Conservation (phyloP, 345 rosid genomes). For the Brassica napus region DNA sequence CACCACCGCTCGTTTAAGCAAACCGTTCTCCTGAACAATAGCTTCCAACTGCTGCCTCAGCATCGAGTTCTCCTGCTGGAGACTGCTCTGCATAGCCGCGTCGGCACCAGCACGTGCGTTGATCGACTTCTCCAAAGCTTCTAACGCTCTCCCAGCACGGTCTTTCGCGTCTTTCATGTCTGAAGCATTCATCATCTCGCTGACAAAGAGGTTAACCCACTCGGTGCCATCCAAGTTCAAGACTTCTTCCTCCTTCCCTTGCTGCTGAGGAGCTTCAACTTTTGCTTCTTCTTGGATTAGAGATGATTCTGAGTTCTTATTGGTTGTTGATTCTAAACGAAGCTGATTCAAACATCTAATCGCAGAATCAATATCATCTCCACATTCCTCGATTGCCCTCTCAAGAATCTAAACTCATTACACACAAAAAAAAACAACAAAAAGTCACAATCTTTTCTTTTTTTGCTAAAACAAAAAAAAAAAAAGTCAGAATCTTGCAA, state of each 20-base stretch:
- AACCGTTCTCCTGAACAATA: constrained; percentile 63
- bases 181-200: constrained; percentile 72
- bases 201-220: constrained; percentile 82
- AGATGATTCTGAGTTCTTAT: constrained; percentile 35
- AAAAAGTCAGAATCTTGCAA: neutral
- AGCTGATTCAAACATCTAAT: constrained; percentile 84
- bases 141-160: constrained; percentile 68
- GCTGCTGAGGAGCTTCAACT: constrained; percentile 35
- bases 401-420: constrained; percentile 57
- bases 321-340: constrained; percentile 66
- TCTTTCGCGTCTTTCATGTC: constrained; percentile 75
- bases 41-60: constrained; percentile 72
- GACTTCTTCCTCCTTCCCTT: constrained; percentile 35
- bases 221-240: constrained; percentile 59
- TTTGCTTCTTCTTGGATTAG: constrained; percentile 42
- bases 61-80: constrained; percentile 34
- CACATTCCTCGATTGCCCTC: constrained; percentile 76
- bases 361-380: constrained; percentile 84
- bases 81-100: neutral
- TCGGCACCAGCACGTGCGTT: constrained; percentile 22
- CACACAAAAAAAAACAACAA: neutral
- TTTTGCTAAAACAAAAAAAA: neutral
- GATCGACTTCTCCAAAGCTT: neutral
- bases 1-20: constrained; percentile 77
- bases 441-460: neutral